Percentiles rank a stretch among this genome's conserved stretches.
Evolutionary conservation across 2,329 filamentous ascomycete genomes (phyloP).

Genomic region (Coleophoma eucalyptorum): DNA sequence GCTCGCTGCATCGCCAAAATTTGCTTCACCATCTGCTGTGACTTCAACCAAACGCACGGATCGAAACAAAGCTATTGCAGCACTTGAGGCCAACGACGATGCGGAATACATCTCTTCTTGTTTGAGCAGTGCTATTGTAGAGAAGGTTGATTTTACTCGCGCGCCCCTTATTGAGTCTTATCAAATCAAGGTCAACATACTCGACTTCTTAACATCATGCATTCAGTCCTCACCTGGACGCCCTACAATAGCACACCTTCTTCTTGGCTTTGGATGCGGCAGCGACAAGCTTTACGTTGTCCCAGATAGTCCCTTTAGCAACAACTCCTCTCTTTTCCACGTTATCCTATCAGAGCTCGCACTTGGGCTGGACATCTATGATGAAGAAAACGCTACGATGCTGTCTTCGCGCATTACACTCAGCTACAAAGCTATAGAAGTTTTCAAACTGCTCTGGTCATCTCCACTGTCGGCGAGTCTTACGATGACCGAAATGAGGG

Average conservation of each 20-base stretch:
- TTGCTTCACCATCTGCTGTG: slow-evolving; percentile 17
- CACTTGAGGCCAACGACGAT: slow-evolving; percentile 79
- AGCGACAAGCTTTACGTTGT: slow-evolving; percentile 67
- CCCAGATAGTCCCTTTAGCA: slow-evolving; percentile 65
- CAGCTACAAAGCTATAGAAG: slow-evolving; percentile 65
- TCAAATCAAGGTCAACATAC: slow-evolving; percentile 75
- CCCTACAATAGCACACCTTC: slow-evolving; percentile 84
- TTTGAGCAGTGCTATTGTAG: slow-evolving; percentile 65
- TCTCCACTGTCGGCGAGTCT: slow-evolving; percentile 74
- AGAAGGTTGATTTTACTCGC: slow-evolving; percentile 68
- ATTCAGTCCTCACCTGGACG: slow-evolving; percentile 69
- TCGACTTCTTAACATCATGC: slow-evolving; percentile 82
- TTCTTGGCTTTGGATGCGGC: slow-evolving; percentile 82
- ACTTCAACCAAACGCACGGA: slow-evolving; percentile 32
- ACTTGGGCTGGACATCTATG: slow-evolving; percentile 55
- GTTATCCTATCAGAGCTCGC: slow-evolving; percentile 65
- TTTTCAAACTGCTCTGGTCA: slow-evolving; percentile 79
- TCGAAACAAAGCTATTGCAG: slow-evolving; percentile 81
- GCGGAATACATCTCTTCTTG: slow-evolving; percentile 75
- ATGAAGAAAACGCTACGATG: slow-evolving; percentile 54
- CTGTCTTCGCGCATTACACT: slow-evolving; percentile 63
- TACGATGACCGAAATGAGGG: slow-evolving; percentile 75
- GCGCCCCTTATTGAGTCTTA: slow-evolving; percentile 70
- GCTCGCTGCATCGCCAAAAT: slow-evolving; percentile 75
- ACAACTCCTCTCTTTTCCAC: slow-evolving; percentile 77